Base-by-base conservation (phyloP, 176 grass and related monocot genomes). In the Oryza glaberrima region DNA sequence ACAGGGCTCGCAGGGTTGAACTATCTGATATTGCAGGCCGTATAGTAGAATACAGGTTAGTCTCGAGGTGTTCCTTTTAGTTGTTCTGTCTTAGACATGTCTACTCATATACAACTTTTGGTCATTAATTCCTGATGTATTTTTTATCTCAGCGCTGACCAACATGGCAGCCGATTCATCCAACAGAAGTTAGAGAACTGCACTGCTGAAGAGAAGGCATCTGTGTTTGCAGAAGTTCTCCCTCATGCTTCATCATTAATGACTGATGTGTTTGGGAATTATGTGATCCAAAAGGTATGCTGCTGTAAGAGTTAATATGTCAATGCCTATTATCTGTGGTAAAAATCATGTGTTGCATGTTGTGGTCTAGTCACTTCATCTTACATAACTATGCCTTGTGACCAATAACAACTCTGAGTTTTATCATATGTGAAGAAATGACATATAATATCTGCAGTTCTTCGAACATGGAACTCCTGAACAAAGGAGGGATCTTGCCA, bases 151-250 rank as follows among this genome's bases (percentile, higher is more conserved):
- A 99, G 97, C 19, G 86, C 97, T 83, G 97, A 99, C 64, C 97
- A 99, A 87, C 97, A 99, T 88, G 97, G 97, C 41, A 99, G 97
- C 76, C 88, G 97, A 89, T 99, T 99, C 79, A 99, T 99, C 77
- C 97, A 99, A 79, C 97, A 99, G 79, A 99, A 99, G 81, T 73
- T 99, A 78, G 97, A 99, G 80, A 94, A 82, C 63, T 99, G 93
- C 71, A 94, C 84, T 86, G 78, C 82, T 16, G 94, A 96, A 60
- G 97, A 99, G 78, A 99, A 99, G 86, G 86, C 94, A 73, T 86
- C 86, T 20, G 97, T 99, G 65, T 99, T 99, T 85, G 70, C 72
- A 23, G 97, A 99, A 85, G 89, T 99, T 87, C 86, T 99, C 77
- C 90, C 97, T 69, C 92, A 99, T 69, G 86, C 97, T 78, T 79